These are phyloP conservation scores for Cupressus sempervirens DNA, from an alignment of 75 land plant species.

Conservation along the genomic window DNA sequence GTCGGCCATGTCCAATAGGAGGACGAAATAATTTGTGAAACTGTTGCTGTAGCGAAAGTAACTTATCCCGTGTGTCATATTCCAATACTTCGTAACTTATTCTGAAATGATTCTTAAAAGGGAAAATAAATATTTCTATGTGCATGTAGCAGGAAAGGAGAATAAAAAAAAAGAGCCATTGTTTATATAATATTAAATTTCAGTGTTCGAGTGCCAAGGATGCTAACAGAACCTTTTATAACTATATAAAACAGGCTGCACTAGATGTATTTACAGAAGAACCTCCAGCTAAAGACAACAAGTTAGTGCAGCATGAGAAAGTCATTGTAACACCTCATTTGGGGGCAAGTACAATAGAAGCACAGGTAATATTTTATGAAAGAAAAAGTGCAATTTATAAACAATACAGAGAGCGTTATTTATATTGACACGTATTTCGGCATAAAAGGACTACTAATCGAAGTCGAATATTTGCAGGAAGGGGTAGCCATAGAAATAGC, in stretches of 20 bases:
- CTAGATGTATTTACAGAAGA: constrained; percentile 73
- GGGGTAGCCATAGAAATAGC: constrained; percentile 80
- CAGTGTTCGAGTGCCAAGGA: not conserved
- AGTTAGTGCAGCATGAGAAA: constrained; percentile 55
- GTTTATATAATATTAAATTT: not conserved
- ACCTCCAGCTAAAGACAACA: constrained; percentile 59
- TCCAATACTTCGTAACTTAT: too few species aligned
- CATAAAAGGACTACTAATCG: not conserved
- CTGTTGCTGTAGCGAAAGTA: too few species aligned
- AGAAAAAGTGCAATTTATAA: not conserved
- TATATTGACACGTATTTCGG: not conserved
- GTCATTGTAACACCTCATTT: constrained; percentile 73
- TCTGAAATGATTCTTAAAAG: not conserved
- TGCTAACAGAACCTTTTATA: not conserved
- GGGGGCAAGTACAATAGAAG: constrained; percentile 72
- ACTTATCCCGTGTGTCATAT: too few species aligned
- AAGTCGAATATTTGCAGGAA: constrained; percentile 37
- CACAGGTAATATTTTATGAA: constrained; percentile 42
- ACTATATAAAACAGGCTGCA: constrained; percentile 41
- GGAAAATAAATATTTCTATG: not conserved
- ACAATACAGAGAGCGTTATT: not conserved
- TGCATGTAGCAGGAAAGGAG: not conserved
- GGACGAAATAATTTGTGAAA: not conserved
- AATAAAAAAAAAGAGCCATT: not conserved
- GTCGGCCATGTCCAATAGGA: not conserved